Evolutionary conservation across 2,329 filamentous ascomycete genomes (phyloP), one percentile per base, ranked within the genome.

Genomic region (Knufia fluminis): DNA sequence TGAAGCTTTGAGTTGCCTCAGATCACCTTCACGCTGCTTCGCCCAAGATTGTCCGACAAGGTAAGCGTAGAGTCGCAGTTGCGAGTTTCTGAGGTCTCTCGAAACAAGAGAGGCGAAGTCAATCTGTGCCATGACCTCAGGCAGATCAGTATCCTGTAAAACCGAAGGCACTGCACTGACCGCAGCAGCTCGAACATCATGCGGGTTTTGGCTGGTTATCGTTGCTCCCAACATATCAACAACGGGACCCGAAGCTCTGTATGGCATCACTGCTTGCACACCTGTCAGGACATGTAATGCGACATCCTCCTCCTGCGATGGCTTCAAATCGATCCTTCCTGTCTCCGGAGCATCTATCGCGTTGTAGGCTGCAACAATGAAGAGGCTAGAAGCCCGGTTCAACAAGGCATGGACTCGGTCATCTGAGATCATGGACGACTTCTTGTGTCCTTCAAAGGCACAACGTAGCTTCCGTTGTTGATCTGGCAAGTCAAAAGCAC

Each of bases 21-120:
- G 17, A 12, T 14, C 19, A 4, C 22, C 31, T 23, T n/a, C n/a
- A 14, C 28, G n/a, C 24, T 20, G 33, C 14, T 31, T 19, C 24
- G 3, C 3, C 23, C 23, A 38, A 17, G 9, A 17, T 20, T 28
- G 22, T 3, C 22, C 28, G 20, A 17, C 36, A n/a, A 48, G 22
- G 19, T 14, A 24, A 4, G 45, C 26, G 23, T 39, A 48, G 4
- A 40, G 9, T 16, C n/a, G 6, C 20, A 48, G 17, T 33, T 48
- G 45, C n/a, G 4, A 16, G 23, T 39, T 12, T 33, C 36, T 48
- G n/a, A 48, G n/a, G n/a, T 48, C 33, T 40, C 45, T 24, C n/a
- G 45, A 40, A 3, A 48, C 10, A 8, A 31, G 23, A 14, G 22
- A 9, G 31, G 6, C 8, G 23, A 48, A 40, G 8, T 26, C 19